These are phyloP conservation scores for Andrographis paniculata DNA, from an alignment of 305 asterid species.

Conservation along the genomic window DNA sequence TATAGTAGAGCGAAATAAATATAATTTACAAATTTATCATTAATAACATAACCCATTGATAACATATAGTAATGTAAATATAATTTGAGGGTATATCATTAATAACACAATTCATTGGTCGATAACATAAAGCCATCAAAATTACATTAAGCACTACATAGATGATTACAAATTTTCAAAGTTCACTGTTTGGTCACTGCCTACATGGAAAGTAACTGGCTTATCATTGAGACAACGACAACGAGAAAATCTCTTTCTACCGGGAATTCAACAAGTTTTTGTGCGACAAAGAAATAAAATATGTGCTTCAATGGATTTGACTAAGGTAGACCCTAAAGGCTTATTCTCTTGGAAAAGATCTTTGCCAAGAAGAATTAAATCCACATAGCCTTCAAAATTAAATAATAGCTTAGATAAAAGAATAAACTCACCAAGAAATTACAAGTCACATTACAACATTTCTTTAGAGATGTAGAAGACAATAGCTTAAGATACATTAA, in stretches of 20 bases:
- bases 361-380: conserved; percentile 87
- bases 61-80: no score
- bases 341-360: conserved; percentile 97
- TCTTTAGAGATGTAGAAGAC: background rate
- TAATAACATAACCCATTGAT: no score
- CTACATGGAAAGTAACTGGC: conserved; percentile 91
- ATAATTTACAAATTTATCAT: no score
- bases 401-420: background rate
- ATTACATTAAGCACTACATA: background rate
- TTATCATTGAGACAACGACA: conserved; percentile 81
- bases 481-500: background rate
- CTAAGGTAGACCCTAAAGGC: conserved; percentile 92
- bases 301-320: conserved; percentile 88
- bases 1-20: no score
- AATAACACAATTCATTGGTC: no score
- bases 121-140: no score
- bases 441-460: conserved; percentile 9
- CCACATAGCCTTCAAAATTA: conserved; percentile 44
- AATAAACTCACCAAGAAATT: background rate
- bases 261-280: no score
- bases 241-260: no score
- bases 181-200: conserved; percentile 94
- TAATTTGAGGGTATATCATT: no score
- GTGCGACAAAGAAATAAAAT: no score
- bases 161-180: conserved; percentile 68